phyloP scores from a whole-genome alignment of 176 grass and related monocot genomes.

The Tillandsia leiboldiana region DNA sequence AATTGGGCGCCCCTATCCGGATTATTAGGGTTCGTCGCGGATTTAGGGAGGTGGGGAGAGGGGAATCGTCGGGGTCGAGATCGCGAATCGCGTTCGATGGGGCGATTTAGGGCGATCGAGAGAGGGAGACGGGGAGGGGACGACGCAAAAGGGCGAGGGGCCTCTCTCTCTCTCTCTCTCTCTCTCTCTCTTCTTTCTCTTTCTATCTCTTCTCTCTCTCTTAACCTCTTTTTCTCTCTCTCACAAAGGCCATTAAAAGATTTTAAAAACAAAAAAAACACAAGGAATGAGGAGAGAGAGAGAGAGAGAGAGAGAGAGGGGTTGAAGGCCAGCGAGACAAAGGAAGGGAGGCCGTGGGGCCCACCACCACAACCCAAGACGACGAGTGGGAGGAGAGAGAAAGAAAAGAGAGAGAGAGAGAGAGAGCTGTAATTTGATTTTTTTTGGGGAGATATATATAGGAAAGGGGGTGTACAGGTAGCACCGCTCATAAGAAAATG shows the following conservation, averaged over 20 bases:
- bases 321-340: background rate
- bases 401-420: background rate
- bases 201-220: background rate
- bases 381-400: background rate
- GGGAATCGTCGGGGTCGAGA: background rate
- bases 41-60: background rate
- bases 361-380: background rate
- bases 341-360: background rate
- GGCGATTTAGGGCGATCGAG: conserved; percentile 2
- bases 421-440: background rate
- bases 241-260: too few species aligned
- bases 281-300: background rate
- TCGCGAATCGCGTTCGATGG: too few species aligned
- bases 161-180: background rate
- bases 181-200: background rate
- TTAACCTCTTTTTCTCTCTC: background rate
- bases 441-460: background rate
- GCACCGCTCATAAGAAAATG: too few species aligned
- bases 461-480: too few species aligned
- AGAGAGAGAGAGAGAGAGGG: background rate
- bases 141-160: too few species aligned
- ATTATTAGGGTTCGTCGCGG: background rate
- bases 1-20: background rate
- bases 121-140: background rate
- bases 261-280: background rate